Evolutionary conservation across 495 filamentous ascomycete genomes (phyloP).

Genomic region (Chaetomium cochliodes): DNA sequence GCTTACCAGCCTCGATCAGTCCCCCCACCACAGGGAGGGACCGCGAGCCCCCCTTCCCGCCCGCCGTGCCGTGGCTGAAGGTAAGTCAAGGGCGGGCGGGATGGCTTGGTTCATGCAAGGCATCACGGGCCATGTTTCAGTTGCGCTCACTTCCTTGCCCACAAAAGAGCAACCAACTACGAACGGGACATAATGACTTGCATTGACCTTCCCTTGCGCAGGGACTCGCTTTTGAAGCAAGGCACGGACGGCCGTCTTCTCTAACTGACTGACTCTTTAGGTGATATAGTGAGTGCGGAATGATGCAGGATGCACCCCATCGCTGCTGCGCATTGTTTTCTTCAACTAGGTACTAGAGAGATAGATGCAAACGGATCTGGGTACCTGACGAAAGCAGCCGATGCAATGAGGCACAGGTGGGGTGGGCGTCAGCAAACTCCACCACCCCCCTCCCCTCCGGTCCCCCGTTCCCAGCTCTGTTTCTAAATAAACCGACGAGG

Average conservation of each 20-base stretch:
- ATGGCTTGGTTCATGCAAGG: slow-evolving; percentile 12
- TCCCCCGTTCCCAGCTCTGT: too few species aligned
- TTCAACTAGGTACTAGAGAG: neutral
- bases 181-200: slow-evolving; percentile 7
- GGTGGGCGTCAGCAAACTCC: neutral
- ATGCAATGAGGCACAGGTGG: neutral
- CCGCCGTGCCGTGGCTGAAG: neutral
- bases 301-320: neutral
- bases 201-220: neutral
- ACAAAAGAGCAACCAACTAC: too few species aligned
- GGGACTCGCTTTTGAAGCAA: neutral
- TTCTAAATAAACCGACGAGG: slow-evolving; percentile 10
- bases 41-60: neutral
- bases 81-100: slow-evolving; percentile 9
- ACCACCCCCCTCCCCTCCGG: too few species aligned
- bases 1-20: neutral
- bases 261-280: too few species aligned
- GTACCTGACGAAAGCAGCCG: neutral
- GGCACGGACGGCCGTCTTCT: neutral
- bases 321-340: too few species aligned
- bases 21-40: too few species aligned
- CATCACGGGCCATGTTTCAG: slow-evolving; percentile 21
- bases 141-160: neutral
- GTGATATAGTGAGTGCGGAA: neutral
- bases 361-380: neutral